A percentile compares a stretch with the other conserved stretches of the same genome.
These are phyloP conservation scores for Paramicrosporidium saccamoebae DNA, from an alignment of 371 early-diverging fungal genomes.

Conservation along the genomic window DNA sequence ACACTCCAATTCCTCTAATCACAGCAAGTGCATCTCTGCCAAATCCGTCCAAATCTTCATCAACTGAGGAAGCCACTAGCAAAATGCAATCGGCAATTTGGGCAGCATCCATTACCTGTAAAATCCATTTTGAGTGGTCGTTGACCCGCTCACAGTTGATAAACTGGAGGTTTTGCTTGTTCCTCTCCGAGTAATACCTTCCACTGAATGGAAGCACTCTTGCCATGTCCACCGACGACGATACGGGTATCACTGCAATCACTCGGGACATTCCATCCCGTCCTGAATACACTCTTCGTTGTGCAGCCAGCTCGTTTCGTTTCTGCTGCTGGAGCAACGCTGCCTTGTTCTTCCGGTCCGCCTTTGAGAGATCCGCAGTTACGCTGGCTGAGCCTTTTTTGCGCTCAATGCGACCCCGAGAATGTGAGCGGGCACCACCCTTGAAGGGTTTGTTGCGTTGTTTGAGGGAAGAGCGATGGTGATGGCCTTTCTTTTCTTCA, in stretches of 20 bases:
- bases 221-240: conserved; percentile 3
- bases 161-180: conserved; percentile 55
- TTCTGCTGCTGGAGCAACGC: conserved; percentile 45
- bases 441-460: conserved; percentile 82
- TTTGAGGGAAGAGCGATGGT: conserved; percentile 32
- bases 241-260: conserved; percentile 40
- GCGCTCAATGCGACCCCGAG: too few relatives aligned
- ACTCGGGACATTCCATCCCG: conserved; percentile 50
- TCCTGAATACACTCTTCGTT: conserved; percentile 42
- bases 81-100: conserved; percentile 65
- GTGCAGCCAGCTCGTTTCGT: conserved; percentile 20
- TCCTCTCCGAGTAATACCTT: conserved; percentile 13
- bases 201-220: conserved; percentile 1
- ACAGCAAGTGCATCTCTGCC: conserved; percentile 41
- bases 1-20: conserved; percentile 54
- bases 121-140: conserved; percentile 2
- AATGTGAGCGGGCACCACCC: too few relatives aligned
- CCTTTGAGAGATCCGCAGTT: conserved; percentile 10
- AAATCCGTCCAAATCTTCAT: conserved; percentile 66
- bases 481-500: conserved; percentile 7
- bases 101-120: conserved; percentile 40
- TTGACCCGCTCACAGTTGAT: conserved; percentile 20
- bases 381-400: too few relatives aligned
- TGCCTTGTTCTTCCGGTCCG: conserved; percentile 53
- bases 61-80: conserved; percentile 35